A percentile compares a stretch with the other conserved stretches of the same genome.
These are phyloP conservation scores for Globisporangium viniferum DNA, from an alignment of 352 stramenopile species.

Conservation along the genomic window DNA sequence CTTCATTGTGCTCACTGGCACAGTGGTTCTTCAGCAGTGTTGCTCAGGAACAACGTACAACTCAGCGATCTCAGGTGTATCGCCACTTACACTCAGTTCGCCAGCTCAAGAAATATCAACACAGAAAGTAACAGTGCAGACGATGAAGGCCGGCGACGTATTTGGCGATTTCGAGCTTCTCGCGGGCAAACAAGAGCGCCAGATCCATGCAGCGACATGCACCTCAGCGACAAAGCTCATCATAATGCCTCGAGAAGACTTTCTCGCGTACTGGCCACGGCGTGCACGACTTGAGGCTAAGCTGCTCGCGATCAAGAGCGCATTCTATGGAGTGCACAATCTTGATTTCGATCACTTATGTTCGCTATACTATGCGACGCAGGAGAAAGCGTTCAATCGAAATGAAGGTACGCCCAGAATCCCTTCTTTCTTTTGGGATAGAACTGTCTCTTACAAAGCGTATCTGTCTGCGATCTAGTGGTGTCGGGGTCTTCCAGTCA, in stretches of 20 bases:
- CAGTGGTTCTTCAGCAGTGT: constrained; percentile 34
- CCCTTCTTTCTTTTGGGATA: neutral
- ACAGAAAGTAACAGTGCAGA: constrained; percentile 29
- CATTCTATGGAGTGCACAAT: constrained; percentile 29
- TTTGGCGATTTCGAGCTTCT: constrained; percentile 53
- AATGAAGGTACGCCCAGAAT: constrained; percentile 31
- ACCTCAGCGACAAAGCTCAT: constrained; percentile 29
- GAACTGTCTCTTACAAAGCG: neutral
- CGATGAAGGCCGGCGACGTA: constrained; percentile 26
- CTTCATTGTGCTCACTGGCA: constrained; percentile 39
- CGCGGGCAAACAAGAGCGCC: constrained; percentile 18
- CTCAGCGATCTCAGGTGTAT: neutral
- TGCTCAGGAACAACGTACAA: constrained; percentile 3
- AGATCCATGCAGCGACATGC: constrained; percentile 28
- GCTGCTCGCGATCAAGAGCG: constrained; percentile 24
- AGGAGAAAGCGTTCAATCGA: constrained; percentile 30
- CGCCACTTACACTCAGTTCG: neutral
- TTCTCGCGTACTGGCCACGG: constrained; percentile 31
- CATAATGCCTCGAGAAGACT: constrained; percentile 33
- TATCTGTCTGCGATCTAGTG: constrained; percentile 19
- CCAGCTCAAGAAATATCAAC: neutral
- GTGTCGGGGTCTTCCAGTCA: constrained; percentile 26
- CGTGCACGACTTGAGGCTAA: constrained; percentile 28
- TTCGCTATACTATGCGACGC: constrained; percentile 40
- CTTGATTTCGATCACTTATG: constrained; percentile 40